Evolutionary conservation across 345 rosid genomes (phyloP), one percentile per base, ranked within the genome.

Genomic region (Euphorbia tirucalli): DNA sequence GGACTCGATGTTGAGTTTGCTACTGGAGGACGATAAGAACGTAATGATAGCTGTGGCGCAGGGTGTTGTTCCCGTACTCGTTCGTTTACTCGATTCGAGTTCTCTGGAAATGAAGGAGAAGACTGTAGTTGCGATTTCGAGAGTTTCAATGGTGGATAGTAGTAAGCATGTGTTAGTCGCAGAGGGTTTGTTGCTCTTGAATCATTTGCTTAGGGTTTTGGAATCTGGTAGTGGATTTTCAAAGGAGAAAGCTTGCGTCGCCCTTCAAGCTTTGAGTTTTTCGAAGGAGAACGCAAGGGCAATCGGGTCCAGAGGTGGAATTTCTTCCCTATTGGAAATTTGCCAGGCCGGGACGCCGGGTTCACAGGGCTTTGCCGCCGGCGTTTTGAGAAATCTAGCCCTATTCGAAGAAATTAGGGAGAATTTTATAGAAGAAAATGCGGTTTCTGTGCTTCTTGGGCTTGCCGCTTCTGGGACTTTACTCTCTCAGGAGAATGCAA

Each of bases 161-260:
- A 88, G 98, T 74, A 92, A 84, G 72, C 92, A 89, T 70, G 89
- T 83, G 39, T 82, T 94, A 67, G 61, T 86, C 46, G 91, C 93
- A 16, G 97, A 94, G 79, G 97, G 97, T 1, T 74, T 92, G 72
- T 75, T 82, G 76, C 83, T 94, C 3, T 68, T 94, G 72, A 94
- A 89, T 60, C 91, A 90, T 49, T 78, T 94, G 80, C 86, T 86
- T 72, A 88, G 98, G 15, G 85, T 90, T 25, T 76, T 94, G 21
- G 97, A 94, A 73, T 90, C 97, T 0, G 98, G 98, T 31, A 90
- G 91, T 69, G 89, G 97, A 13, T 94, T 87, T 72, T 91, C 96
- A 0, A 89, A 83, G 77, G 97, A 90, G 77, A 90, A 87, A 46
- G 95, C 97, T 32, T 94, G 97, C 71, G n/a, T 89, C 35, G 91